Conservation (phyloP, 139 green algal species). For the Picochlorum sp. region DNA sequence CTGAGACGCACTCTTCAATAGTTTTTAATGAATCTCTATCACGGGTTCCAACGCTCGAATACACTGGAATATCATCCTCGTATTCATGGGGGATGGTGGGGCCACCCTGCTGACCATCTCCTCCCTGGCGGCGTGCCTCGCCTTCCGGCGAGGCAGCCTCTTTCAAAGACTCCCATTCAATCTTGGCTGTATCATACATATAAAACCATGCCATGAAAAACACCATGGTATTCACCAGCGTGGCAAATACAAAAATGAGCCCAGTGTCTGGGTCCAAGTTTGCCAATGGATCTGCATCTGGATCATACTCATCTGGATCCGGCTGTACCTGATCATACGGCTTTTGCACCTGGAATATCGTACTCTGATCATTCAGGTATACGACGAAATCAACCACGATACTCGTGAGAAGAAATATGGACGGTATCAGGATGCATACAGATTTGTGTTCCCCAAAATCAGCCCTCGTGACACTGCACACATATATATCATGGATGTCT, state of each 20-base stretch:
- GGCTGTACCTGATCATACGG: slow-evolving; percentile 3
- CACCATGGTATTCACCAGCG: not conserved
- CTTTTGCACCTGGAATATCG: slow-evolving; percentile 12
- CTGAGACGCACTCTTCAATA: slow-evolving; percentile 34
- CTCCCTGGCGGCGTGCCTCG: not conserved
- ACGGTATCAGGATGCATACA: slow-evolving; percentile 36
- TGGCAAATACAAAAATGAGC: not conserved
- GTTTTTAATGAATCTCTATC: slow-evolving; percentile 38
- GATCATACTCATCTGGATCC: slow-evolving; percentile 4
- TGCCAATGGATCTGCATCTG: not conserved
- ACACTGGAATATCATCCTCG: slow-evolving; percentile 7
- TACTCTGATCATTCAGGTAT: slow-evolving; percentile 5
- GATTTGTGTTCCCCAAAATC: slow-evolving; percentile 38
- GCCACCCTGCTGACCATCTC: not conserved
- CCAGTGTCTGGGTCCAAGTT: slow-evolving; percentile 7
- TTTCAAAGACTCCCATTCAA: slow-evolving; percentile 22
- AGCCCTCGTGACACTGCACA: slow-evolving; percentile 39
- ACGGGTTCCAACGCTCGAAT: slow-evolving; percentile 10
- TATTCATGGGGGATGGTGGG: too few species aligned
- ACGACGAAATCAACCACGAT: slow-evolving; percentile 39
- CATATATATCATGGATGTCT: not conserved
- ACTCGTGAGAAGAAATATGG: slow-evolving; percentile 36
- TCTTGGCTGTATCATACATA: slow-evolving; percentile 28
- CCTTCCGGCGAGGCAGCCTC: not conserved
- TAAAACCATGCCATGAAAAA: slow-evolving; percentile 35